A percentile compares a stretch with the other conserved stretches of the same genome.
phyloP scores from a whole-genome alignment of 257 asterid genomes.

The Solanum clarkiae region DNA sequence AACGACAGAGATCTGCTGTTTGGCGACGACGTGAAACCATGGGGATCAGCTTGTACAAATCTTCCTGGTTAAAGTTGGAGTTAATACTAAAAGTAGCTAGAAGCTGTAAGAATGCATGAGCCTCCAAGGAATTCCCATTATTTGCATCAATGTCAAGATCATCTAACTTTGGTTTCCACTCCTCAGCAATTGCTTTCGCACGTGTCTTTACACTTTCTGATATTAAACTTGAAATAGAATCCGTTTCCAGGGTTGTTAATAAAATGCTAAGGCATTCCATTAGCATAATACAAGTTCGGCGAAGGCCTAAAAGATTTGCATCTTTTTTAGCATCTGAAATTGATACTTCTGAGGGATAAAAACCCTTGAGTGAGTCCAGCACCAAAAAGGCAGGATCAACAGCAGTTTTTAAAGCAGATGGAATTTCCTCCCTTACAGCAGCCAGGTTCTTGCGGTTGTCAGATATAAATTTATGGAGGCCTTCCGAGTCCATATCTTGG shows the following conservation, averaged over 20 bases:
- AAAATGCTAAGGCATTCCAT: constrained; percentile 89
- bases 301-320: constrained; percentile 73
- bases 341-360: constrained; percentile 45
- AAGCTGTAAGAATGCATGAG: constrained; percentile 95
- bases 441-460: constrained; percentile 90
- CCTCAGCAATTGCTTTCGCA: constrained; percentile 84
- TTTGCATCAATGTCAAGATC: constrained; percentile 85
- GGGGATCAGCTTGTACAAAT: constrained; percentile 72
- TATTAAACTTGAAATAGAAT: constrained; percentile 27
- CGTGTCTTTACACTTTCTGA: constrained; percentile 54
- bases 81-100: constrained; percentile 83
- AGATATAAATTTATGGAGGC: constrained; percentile 86
- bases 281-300: constrained; percentile 92
- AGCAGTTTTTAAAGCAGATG: constrained; percentile 71
- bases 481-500: constrained; percentile 77
- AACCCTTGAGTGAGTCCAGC: constrained; percentile 81
- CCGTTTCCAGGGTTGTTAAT: constrained; percentile 26
- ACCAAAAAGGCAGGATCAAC: constrained; percentile 67
- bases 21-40: constrained; percentile 99
- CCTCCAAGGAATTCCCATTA: constrained; percentile 93
- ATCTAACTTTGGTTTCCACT: constrained; percentile 88
- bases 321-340: constrained; percentile 72
- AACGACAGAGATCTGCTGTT: constrained; percentile 91
- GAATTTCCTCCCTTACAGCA: constrained; percentile 74
- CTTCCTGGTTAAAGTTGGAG: constrained; percentile 73